Evolutionary conservation across 2,329 filamentous ascomycete genomes (phyloP).

Genomic region (Clarireedia monteithiana): DNA sequence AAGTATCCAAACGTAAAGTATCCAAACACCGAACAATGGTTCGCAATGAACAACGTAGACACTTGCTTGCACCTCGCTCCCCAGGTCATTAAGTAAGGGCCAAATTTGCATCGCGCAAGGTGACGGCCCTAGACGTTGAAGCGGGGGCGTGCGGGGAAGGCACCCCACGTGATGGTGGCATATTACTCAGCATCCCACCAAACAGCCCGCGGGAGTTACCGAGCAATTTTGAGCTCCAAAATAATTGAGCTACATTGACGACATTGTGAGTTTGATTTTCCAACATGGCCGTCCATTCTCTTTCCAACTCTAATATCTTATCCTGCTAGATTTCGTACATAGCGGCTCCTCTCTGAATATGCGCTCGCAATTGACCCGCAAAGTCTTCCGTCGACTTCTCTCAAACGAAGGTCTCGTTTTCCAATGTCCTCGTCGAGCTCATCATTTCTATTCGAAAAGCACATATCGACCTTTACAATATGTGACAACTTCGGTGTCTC

Average conservation of each 20-base stretch:
- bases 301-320: not conserved
- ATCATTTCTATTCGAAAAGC: not conserved
- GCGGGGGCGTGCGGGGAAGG: too few relatives aligned
- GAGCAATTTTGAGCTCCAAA: conserved; percentile 5
- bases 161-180: too few relatives aligned
- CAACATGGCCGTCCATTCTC: too few relatives aligned
- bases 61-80: too few relatives aligned
- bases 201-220: conserved; percentile 5
- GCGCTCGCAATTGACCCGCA: conserved; percentile 52
- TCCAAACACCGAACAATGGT: too few relatives aligned
- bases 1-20: too few relatives aligned
- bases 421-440: conserved; percentile 24
- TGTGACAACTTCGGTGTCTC: conserved; percentile 26
- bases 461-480: too few relatives aligned
- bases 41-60: too few relatives aligned
- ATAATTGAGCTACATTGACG: not conserved
- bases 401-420: conserved; percentile 37
- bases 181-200: not conserved
- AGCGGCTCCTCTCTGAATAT: conserved; percentile 31
- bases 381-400: conserved; percentile 49
- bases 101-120: too few relatives aligned
- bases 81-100: too few relatives aligned
- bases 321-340: conserved; percentile 10
- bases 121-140: too few relatives aligned
- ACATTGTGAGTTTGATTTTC: not conserved